Base-by-base conservation (phyloP, 257 asterid species). In the Solanum clarkiae region DNA sequence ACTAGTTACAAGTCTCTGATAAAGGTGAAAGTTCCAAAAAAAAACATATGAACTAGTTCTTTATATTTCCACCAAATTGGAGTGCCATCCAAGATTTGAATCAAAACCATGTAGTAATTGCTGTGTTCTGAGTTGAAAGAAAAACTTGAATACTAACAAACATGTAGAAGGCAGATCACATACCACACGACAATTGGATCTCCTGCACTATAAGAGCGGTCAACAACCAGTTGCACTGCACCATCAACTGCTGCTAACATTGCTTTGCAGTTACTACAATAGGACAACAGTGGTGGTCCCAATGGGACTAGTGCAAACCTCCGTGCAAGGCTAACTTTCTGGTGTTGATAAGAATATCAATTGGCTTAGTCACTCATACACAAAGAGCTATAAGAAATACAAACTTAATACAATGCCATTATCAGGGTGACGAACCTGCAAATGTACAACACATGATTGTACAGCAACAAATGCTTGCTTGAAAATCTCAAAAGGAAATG, bases 401-500 rank as follows among this genome's bases (percentile, higher is more conserved):
- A 29, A 55, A 83, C 20, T 68, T 29, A 32, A 69, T 16, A 84
- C 36, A 83, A 69, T 69, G 55, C 42, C 18, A 66, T 13, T 60
- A 45, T 84, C 54, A 83, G 86, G 55, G 84, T 77, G 59, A 85
- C 86, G 44, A 85, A 97, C 99, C 99, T 97, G 98, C 92, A 94
- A 91, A 92, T 97, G 99, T 89, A 97, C 99, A 88, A 97, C 98
- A 87, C 99, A 95, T 36, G 98, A 97, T 81, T 97, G 99, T 70
- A 97, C 95, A 86, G 98, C 99, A 86, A 97, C 99, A 91, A 97
- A 95, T 84, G 99, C 99, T 94, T 97, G 99, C 87, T 97, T 97
- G 90, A 97, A 97, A 86, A 97, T 97, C 92, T 94, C 95, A 89
- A 90, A 97, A 47, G 97, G 88, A 89, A 97, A 95, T 84, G 99